Evolutionary conservation across 495 filamentous ascomycete genomes (phyloP).

Genomic region (Tuber microsphaerosporum): DNA sequence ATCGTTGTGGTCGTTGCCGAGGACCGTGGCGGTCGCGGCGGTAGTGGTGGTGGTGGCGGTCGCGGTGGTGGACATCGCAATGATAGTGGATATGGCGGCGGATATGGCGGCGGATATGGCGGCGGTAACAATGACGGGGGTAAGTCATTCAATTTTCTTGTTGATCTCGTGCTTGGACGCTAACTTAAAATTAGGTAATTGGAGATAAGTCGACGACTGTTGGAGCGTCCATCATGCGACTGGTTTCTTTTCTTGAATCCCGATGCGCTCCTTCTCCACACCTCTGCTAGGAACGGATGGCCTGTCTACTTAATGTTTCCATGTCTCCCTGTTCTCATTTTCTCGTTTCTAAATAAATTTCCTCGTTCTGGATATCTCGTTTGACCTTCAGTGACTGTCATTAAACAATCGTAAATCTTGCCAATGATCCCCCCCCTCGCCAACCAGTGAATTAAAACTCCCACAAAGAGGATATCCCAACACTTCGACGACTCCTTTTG

Average conservation of each 20-base stretch:
- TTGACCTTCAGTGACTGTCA: background rate
- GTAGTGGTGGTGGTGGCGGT: conserved; percentile 45
- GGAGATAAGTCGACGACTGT: background rate
- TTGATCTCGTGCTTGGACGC: background rate
- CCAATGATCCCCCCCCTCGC: background rate
- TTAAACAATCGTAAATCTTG: background rate
- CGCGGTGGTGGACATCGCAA: conserved; percentile 15
- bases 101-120: conserved; percentile 12
- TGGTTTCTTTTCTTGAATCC: background rate
- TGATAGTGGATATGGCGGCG: background rate
- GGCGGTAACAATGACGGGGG: conserved; percentile 1
- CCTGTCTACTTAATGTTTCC: background rate
- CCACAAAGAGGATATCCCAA: background rate
- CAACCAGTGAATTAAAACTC: background rate
- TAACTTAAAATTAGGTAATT: background rate
- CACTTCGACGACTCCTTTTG: background rate
- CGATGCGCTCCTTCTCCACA: background rate
- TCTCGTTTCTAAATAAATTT: background rate
- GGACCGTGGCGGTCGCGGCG: conserved; percentile 59
- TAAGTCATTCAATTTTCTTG: background rate
- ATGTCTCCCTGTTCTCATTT: background rate
- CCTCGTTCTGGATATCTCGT: background rate
- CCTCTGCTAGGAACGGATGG: background rate
- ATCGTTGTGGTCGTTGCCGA: conserved; percentile 93
- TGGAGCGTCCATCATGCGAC: background rate